These are phyloP conservation scores for Trichocomaceae sp. DNA, from an alignment of 2,329 filamentous ascomycete genomes.

Conservation along the genomic window DNA sequence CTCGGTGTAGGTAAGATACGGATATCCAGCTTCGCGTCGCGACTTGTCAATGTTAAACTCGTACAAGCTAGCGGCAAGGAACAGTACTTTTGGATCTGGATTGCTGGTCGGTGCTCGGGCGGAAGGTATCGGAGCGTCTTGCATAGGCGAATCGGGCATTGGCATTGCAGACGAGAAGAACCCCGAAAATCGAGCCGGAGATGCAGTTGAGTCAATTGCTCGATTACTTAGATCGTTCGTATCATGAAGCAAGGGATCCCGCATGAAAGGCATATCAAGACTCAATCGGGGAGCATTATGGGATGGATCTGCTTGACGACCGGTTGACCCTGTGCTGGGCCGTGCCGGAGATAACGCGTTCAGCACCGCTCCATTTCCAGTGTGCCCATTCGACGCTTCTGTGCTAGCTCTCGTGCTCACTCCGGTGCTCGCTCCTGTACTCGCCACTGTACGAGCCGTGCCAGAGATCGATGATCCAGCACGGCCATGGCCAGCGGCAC, in stretches of 20 bases:
- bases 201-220: constrained; percentile 23
- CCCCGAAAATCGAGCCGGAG: constrained; percentile 59
- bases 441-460: constrained; percentile 39
- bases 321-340: constrained; percentile 30
- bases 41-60: constrained; percentile 95
- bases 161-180: constrained; percentile 85
- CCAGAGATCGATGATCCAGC: constrained; percentile 52
- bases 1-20: constrained; percentile 89
- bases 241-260: constrained; percentile 32
- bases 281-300: constrained; percentile 39
- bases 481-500: constrained; percentile 42
- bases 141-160: constrained; percentile 57
- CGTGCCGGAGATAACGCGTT: constrained; percentile 53
- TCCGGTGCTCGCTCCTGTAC: constrained; percentile 43
- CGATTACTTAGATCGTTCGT: constrained; percentile 17
- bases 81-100: constrained; percentile 61
- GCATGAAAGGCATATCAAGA: constrained; percentile 40
- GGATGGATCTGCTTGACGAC: constrained; percentile 24
- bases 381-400: constrained; percentile 46
- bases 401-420: constrained; percentile 48
- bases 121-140: constrained; percentile 29
- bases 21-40: constrained; percentile 87
- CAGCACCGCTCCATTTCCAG: constrained; percentile 21
- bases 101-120: constrained; percentile 34
- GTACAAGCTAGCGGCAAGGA: constrained; percentile 87